These are phyloP conservation scores for Talaromyces albobiverticillius DNA, from an alignment of 2,329 filamentous ascomycete species.

Conservation along the genomic window DNA sequence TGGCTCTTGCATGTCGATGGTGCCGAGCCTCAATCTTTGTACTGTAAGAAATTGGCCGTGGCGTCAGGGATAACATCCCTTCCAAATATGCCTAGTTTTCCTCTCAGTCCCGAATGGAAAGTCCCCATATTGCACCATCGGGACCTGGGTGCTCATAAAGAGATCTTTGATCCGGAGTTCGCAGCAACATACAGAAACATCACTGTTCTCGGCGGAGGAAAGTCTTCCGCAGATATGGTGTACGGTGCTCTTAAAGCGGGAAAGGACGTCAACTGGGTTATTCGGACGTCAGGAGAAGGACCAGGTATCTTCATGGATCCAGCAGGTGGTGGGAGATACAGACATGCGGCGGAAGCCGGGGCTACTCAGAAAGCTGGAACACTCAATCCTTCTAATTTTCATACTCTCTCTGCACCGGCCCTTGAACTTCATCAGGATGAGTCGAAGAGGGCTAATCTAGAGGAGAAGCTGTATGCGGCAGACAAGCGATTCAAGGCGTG, in stretches of 20 bases:
- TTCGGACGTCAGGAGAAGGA: conserved; percentile 6
- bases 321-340: conserved; percentile 6
- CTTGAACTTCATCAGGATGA: conserved; percentile 4
- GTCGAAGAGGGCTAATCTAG: conserved; percentile 3
- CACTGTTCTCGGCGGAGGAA: conserved; percentile 7
- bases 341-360: conserved; percentile 7
- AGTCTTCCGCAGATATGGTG: conserved; percentile 10
- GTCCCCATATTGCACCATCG: conserved; percentile 8
- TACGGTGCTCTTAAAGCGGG: conserved; percentile 2
- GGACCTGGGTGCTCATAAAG: conserved; percentile 2
- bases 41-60: conserved; percentile 4
- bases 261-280: conserved; percentile 10
- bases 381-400: conserved; percentile 8
- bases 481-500: conserved; percentile 8
- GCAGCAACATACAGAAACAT: conserved; percentile 1
- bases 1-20: conserved; percentile 4
- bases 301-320: conserved; percentile 11
- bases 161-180: neutral
- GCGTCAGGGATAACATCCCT: conserved; percentile 5
- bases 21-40: neutral
- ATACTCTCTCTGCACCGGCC: neutral
- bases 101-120: conserved; percentile 1
- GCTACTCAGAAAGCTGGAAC: conserved; percentile 4
- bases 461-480: conserved; percentile 7
- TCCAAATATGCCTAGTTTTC: conserved; percentile 8